These are phyloP conservation scores for Canavalia ensiformis DNA, from an alignment of 306 rosid species.

Conservation along the genomic window DNA sequence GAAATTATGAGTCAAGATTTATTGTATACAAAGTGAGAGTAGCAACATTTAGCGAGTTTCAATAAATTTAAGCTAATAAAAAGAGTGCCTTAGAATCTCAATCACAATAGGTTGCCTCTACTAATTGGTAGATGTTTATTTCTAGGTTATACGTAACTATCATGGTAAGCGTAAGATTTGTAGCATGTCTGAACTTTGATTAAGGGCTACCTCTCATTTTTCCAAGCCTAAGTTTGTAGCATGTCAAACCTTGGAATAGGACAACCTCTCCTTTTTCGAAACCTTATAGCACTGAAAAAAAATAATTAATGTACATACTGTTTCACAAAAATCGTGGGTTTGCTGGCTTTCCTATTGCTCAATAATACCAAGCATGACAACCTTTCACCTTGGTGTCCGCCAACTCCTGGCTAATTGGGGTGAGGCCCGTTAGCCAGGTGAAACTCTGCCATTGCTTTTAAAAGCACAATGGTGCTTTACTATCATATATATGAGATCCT, in stretches of 20 bases:
- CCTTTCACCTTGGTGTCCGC: neutral
- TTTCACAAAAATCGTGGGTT: neutral
- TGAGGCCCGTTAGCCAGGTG: no score
- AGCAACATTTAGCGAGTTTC: no score
- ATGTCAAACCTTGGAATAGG: neutral
- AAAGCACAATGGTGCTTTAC: neutral
- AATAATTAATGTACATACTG: neutral
- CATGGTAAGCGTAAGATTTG: neutral
- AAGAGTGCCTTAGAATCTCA: neutral
- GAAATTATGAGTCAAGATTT: neutral
- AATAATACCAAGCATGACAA: neutral
- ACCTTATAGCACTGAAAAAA: neutral
- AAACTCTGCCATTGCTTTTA: no score
- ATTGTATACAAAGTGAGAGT: neutral
- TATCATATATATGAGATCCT: neutral
- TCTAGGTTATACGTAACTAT: neutral
- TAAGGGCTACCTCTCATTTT: neutral
- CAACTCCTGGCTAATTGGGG: neutral
- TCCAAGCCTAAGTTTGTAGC: neutral
- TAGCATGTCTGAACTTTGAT: neutral
- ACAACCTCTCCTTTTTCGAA: neutral
- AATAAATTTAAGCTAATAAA: neutral
- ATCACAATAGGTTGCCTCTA: neutral
- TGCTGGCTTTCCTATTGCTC: neutral
- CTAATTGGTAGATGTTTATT: neutral